A percentile compares a stretch with the other conserved stretches of the same genome.
phyloP scores from a whole-genome alignment of 768 basidiomycete genomes.

The Solioccasus polychromus region DNA sequence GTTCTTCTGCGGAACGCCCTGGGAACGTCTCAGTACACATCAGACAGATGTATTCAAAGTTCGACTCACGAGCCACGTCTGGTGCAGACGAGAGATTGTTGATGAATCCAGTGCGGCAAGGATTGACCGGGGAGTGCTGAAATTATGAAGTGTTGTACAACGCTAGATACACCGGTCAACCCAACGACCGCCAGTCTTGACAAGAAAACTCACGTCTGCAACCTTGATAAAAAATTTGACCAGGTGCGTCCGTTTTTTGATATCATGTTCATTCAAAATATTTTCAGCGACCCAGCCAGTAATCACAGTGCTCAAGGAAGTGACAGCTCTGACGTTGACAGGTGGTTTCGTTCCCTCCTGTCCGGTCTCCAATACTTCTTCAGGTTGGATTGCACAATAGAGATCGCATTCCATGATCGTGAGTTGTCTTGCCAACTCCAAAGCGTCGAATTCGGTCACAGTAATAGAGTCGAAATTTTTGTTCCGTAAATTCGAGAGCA shows the following conservation, averaged over 20 bases:
- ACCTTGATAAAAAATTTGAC: slow-evolving; percentile 95
- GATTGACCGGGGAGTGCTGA: slow-evolving; percentile 89
- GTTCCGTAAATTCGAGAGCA: slow-evolving; percentile 65
- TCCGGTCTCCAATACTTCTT: slow-evolving; percentile 85
- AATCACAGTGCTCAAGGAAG: slow-evolving; percentile 84
- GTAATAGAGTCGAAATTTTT: slow-evolving; percentile 59
- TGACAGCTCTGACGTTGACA: slow-evolving; percentile 77
- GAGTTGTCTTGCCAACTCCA: slow-evolving; percentile 91
- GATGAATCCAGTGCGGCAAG: slow-evolving; percentile 94
- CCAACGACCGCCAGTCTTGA: slow-evolving; percentile 3
- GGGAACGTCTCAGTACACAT: slow-evolving; percentile 10
- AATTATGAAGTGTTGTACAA: slow-evolving; percentile 80
- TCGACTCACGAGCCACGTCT: slow-evolving; percentile 87
- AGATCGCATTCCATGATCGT: slow-evolving; percentile 91
- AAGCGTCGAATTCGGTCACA: slow-evolving; percentile 88
- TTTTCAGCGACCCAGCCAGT: slow-evolving; percentile 97
- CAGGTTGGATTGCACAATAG: slow-evolving; percentile 82
- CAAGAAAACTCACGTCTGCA: slow-evolving; percentile 64
- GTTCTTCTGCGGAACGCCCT: slow-evolving; percentile 87
- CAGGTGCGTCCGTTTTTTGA: slow-evolving; percentile 73
- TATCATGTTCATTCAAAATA: slow-evolving; percentile 86
- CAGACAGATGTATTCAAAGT: not conserved
- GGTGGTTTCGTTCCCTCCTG: slow-evolving; percentile 64
- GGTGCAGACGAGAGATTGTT: slow-evolving; percentile 85
- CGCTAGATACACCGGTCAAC: slow-evolving; percentile 49